Evolutionary conservation across 2,329 filamentous ascomycete genomes (phyloP), one percentile per base, ranked within the genome.

Genomic region (Fusarium nurragi): DNA sequence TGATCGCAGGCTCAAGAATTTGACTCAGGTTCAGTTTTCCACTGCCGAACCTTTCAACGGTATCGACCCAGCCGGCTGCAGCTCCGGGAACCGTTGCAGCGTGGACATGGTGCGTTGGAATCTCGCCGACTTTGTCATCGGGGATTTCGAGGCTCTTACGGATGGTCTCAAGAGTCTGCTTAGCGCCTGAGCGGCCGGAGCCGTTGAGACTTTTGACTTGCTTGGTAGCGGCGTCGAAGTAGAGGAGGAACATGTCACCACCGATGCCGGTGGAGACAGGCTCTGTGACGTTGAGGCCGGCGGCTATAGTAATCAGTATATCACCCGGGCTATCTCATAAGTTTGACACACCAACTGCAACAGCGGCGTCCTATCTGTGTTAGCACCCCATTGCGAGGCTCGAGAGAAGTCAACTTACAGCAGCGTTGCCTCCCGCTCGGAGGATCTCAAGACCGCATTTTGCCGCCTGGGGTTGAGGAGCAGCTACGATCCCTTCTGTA

Each of bases 241-340:
- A 97, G 32, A 98, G 86, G 77, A 94, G 94, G 80, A 98, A 99
- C 88, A 97, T 93, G 79, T 99, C 95, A 64, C 95, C 95, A 55
- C 95, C 95, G 60, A 99, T 97, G 37, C 95, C 95, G 1, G 95
- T 98, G 7, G 91, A 95, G 58, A 89, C 88, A 9, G 95, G 95
- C 75, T 99, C 95, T 1, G 94, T 97, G 74, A 98, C 86, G 78
- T 97, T 98, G 54, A 99, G 83, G 6, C 89, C 93, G 28, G 95
- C 95, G 40, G 95, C 94, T 92, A 56, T 5, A 4, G 6, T 6
- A 6, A 0, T 25, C 48, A 60, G 46, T 28, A 16, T 9, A 28
- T 8, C 3, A 2, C 19, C 11, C 14, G 14, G 1, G 4, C 5
- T 6, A n/a, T 21, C 0, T 6, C 3, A 5, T 2, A 0, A 2